Evolutionary conservation across 73 alveolate species (phyloP), one percentile per base, ranked within the genome.

Genomic region (Effrenium voratum): DNA sequence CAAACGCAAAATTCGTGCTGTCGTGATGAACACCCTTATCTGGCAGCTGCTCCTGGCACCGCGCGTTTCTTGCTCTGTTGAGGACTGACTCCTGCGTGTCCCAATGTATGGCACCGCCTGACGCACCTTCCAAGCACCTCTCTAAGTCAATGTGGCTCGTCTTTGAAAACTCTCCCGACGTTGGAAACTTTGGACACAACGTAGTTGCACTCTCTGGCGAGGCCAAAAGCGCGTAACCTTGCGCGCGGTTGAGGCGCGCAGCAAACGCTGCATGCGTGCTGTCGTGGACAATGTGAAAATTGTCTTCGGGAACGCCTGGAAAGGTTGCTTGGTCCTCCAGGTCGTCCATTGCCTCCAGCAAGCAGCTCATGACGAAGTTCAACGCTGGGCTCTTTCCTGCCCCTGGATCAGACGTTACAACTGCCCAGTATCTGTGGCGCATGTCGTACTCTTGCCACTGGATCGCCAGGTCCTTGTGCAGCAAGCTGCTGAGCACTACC

Each of bases 181-280:
- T 13, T 30, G 82, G 82, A 36, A 72, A 72, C 49, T 72, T 72
- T 30, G 82, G 82, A 22, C 82, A 72, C 26, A 72, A 5, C 2
- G 45, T 5, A 22, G 50, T 34, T 5, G 82, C 8, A 36, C 46
- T 47, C 26, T 72, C 82, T 2, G 82, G 47, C 22, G 49, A 32
- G 16, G 82, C 82, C 45, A 72, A 47, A 45, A 72, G 47, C 63
- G 82, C 82, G 47, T 36, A 72, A 6, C 82, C 82, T 6, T 72
- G 4, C 5, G 77, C 77, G 45, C 82, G 82, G 47, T 72, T 72
- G 15, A 72, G 28, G 26, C 82, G 82, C 50, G 82, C 82, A 2
- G 82, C 82, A 72, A 72, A 72, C 15, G 82, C 82, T 24, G 82
- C 82, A 72, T 72, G 82, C 47, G 82, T 72, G 50, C 82, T 36